Base-by-base conservation (phyloP, 192 early-diverging fungal genomes). In the Coemansia guatemalensis region DNA sequence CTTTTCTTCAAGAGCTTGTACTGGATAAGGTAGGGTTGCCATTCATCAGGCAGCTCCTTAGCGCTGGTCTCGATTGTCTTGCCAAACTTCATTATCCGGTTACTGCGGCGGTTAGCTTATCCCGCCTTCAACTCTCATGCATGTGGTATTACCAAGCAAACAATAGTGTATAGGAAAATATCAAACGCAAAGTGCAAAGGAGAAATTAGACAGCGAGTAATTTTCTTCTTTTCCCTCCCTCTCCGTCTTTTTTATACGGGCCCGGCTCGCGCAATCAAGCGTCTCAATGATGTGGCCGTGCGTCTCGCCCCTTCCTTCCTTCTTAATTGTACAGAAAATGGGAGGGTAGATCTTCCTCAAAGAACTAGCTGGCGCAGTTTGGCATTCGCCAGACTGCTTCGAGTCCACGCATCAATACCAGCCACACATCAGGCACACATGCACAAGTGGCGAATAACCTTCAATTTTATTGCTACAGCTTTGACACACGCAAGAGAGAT, bases 1-100 rank as follows among this genome's bases (percentile, higher is more conserved):
- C 76, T 81, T 70, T 87, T 90, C 70, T 92, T 92, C 17, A 92
- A 79, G 20, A 73, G 67, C 58, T 90, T 90, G 83, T 92, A 92
- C 48, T 88, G 87, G 50, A 92, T 88, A n/a, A 89, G 55, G 60
- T 88, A 89, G 6, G 86, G 88, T 53, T 87, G 84, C 87, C 89
- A 89, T 56, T 86, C 85, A 47, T 78, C 80, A 8, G 90, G 90
- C 58, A 92, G 85, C 39, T 87, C 68, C 67, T 87, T 86, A 18
- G 87, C 74, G 73, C 79, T 85, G 4, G 82, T 79, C 56, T 89
- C 88, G 26, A 92, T 76, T 22, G 83, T 75, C 60, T 90, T 89
- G 58, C 83, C 86, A 75, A 92, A 92, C 82, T 92, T 92, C 90
- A 92, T 92, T 29, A 52, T 64, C 56, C 11, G 9, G 14, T 44